Evolutionary conservation across 2,329 filamentous ascomycete genomes (phyloP).

Genomic region (Exophiala lecanii-corni): DNA sequence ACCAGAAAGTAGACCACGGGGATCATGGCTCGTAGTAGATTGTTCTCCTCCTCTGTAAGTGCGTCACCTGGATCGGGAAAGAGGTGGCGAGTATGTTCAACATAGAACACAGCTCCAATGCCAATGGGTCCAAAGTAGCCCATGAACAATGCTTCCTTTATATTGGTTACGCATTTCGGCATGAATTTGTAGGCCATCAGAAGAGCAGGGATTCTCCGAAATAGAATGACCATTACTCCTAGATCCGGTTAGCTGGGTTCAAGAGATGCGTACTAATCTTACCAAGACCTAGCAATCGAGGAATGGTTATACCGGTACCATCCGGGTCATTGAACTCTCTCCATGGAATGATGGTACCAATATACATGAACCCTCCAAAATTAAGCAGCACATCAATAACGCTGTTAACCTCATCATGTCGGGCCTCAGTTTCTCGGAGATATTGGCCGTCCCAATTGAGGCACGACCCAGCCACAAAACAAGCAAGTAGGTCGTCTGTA

Average conservation of each 20-base stretch:
- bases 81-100: constrained; percentile 42
- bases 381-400: constrained; percentile 56
- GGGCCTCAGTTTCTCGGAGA: constrained; percentile 50
- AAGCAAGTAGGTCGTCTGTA: constrained; percentile 57
- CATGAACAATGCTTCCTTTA: constrained; percentile 95
- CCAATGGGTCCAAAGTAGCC: constrained; percentile 97
- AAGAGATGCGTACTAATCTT: too few relatives aligned
- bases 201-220: constrained; percentile 82
- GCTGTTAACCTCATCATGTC: constrained; percentile 59
- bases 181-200: constrained; percentile 87
- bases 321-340: constrained; percentile 72
- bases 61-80: constrained; percentile 40
- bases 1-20: constrained; percentile 46
- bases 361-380: constrained; percentile 85
- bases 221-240: constrained; percentile 86
- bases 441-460: constrained; percentile 62
- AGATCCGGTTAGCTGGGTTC: too few relatives aligned
- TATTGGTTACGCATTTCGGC: constrained; percentile 94
- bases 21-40: constrained; percentile 37
- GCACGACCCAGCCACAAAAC: constrained; percentile 55
- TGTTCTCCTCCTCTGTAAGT: constrained; percentile 36
- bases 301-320: constrained; percentile 68
- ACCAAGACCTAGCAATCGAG: constrained; percentile 87
- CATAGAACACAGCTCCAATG: constrained; percentile 85
- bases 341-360: constrained; percentile 97